Base-by-base conservation (phyloP, 1,284 basidiomycete genomes). In the Tranzscheliella williamsii region DNA sequence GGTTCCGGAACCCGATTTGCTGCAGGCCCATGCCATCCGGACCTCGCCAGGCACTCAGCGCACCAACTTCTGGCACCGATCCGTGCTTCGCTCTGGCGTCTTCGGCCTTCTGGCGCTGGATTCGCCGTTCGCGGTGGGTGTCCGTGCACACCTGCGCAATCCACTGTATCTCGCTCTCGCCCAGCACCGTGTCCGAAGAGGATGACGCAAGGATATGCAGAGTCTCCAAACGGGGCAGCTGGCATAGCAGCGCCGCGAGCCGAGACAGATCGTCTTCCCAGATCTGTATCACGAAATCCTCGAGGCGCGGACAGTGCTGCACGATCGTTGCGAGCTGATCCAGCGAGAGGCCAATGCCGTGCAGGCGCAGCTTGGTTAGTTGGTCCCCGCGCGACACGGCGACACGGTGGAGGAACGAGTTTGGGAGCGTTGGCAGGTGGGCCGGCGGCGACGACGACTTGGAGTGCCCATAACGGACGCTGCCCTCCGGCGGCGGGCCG, bases 1-100 rank as follows among this genome's bases (percentile, higher is more conserved):
- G 66, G 44, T 76, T 72, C 9, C 69, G 55, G 44, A 73, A 73
- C 0, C 73, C 73, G 30, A 76, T 58, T 41, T 75, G 71, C 20
- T 45, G 39, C 21, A 76, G 42, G 8, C 54, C 48, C 22, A 32
- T 52, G 2, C 61, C 57, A 15, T 38, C 41, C 12, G 13, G 4
- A 35, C 39, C 15, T 45, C 38, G 18, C 20, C 16, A 27, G 5
- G 7, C 36, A 3, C 22, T 23, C 21, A 16, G 0, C 2, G 6
- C 34, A 3, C 36, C 36, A 24, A 11, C 32, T 9, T 17, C 8
- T 9, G 32, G 32, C 27, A 33, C 9, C 15, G 17, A 8, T 9
- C 15, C 18, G 17, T 15, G 8, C 16, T 8, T 20, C 13, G 13
- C 8, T 20, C 32, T 33, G 32, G 17, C 7, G 13, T 15, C 18